phyloP scores from a whole-genome alignment of 2,329 filamentous ascomycete species.

The Fusarium neocosmosporiellum region DNA sequence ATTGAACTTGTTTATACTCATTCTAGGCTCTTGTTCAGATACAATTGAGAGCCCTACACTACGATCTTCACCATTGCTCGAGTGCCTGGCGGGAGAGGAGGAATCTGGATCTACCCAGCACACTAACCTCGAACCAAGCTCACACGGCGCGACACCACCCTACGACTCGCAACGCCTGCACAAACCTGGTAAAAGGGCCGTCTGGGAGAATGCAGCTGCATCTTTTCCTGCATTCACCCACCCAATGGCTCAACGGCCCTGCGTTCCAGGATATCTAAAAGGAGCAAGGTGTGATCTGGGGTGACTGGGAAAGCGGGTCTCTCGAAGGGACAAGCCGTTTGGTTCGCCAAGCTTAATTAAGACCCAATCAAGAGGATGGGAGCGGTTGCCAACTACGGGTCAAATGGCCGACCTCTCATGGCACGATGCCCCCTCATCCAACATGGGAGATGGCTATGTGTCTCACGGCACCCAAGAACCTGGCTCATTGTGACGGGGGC shows the following conservation, averaged over 20 bases:
- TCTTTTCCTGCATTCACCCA: slow-evolving; percentile 37
- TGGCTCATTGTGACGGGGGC: not conserved
- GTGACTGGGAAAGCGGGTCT: slow-evolving; percentile 24
- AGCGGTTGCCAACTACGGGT: not conserved
- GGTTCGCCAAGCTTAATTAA: slow-evolving; percentile 6
- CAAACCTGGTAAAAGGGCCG: slow-evolving; percentile 32
- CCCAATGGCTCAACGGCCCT: slow-evolving; percentile 23
- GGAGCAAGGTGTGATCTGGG: slow-evolving; percentile 23
- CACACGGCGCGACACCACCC: slow-evolving; percentile 8
- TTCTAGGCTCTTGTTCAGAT: not conserved
- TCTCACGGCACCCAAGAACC: not conserved
- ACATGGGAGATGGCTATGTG: slow-evolving; percentile 9
- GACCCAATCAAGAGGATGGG: not conserved
- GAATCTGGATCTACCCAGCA: not conserved
- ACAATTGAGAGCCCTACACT: not conserved
- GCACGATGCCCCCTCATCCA: slow-evolving; percentile 13
- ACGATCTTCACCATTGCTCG: not conserved
- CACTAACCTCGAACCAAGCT: not conserved
- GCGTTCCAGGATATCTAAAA: slow-evolving; percentile 22
- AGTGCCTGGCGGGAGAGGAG: not conserved
- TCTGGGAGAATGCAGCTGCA: slow-evolving; percentile 35
- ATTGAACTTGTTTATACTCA: not conserved
- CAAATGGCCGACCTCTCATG: slow-evolving; percentile 10
- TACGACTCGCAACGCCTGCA: not conserved
- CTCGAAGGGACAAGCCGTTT: not conserved